Conservation (phyloP, 1,139 yeast species). For the Candida mesenterica region DNA sequence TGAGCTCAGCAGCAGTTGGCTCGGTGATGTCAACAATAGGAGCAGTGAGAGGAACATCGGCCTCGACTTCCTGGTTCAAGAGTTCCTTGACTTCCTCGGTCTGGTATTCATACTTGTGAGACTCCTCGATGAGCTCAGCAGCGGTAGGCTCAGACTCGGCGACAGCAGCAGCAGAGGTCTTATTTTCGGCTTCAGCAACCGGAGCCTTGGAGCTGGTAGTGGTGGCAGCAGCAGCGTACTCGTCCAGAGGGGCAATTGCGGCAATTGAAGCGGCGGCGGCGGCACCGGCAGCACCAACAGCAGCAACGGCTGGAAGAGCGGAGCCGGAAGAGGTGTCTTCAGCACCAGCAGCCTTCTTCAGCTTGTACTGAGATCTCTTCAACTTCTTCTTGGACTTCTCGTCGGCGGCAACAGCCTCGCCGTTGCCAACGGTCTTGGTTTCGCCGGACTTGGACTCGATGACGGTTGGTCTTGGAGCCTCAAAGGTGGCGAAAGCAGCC, state of each 20-base stretch:
- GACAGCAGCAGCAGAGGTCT: conserved; percentile 8
- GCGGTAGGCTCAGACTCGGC: conserved; percentile 8
- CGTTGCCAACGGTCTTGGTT: background rate
- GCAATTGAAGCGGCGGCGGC: conserved; percentile 16
- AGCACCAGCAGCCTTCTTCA: conserved; percentile 31
- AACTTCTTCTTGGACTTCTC: conserved; percentile 48
- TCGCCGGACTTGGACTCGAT: conserved; percentile 41
- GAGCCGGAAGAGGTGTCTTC: conserved; percentile 12
- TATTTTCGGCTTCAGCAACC: conserved; percentile 9
- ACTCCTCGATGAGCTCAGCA: conserved; percentile 5
- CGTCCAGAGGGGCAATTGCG: conserved; percentile 24
- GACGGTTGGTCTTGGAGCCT: conserved; percentile 24
- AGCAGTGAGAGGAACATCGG: conserved; percentile 8
- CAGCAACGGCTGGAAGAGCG: conserved; percentile 13
- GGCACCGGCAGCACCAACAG: conserved; percentile 10
- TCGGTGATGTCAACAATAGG: conserved; percentile 8
- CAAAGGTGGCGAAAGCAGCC: conserved; percentile 41
- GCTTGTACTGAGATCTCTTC: conserved; percentile 47
- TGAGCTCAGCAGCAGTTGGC: conserved; percentile 6
- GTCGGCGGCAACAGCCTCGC: conserved; percentile 36
- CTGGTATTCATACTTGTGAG: conserved; percentile 9
- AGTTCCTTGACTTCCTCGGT: conserved; percentile 7
- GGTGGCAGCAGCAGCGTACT: conserved; percentile 17
- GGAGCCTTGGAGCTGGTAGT: conserved; percentile 9
- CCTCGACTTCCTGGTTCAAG: conserved; percentile 11